Base-by-base conservation (phyloP, 371 early-diverging fungal genomes). In the Mortierella sp. region DNA sequence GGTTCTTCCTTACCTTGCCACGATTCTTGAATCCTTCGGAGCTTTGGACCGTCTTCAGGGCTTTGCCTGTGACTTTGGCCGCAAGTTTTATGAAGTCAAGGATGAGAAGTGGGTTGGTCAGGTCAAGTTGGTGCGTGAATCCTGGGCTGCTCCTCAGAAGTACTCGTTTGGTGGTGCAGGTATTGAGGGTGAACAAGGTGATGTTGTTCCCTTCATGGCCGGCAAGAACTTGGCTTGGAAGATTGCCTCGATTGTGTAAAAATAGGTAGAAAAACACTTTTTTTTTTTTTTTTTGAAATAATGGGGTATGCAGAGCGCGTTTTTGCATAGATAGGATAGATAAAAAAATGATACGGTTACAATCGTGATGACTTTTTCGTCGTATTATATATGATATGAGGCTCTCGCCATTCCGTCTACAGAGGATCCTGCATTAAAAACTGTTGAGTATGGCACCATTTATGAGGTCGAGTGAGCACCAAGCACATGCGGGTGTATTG, bases 171-270 rank as follows among this genome's bases (percentile, higher is more conserved):
- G 82, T 26, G 82, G 83, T 34, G 83, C 86, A 21, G 84, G 82
- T 3, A 79, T 86, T 0, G 65, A 65, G 8, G 78, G 67, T 4
- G 72, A 81, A 24, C 56, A 70, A n/a, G 89, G 89, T 15, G 76
- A 85, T 41, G 90, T 97, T 32, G 95, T 97, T 31, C 97, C 97
- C 6, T 97, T 95, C 76, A 82, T 88, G 83, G 94, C 97, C 7
- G 92, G 92, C 37, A 84, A 85, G 64, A 81, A 84, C 44, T 73
- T 94, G 46, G 84, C 82, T 17, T 94, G 94, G 94, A 85, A 84
- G 71, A 87, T 94, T 73, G 71, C 65, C 19, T 60, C 65, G 41
- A 76, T 76, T 39, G 65, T 42, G 19, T 69, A 60, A 60, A 41
- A n/a, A n/a, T n/a, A n/a, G n/a, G n/a, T n/a, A n/a, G n/a, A n/a